Evolutionary conservation across 441 rosid genomes (phyloP), one percentile per base, ranked within the genome.

Genomic region (Breynia disticha): DNA sequence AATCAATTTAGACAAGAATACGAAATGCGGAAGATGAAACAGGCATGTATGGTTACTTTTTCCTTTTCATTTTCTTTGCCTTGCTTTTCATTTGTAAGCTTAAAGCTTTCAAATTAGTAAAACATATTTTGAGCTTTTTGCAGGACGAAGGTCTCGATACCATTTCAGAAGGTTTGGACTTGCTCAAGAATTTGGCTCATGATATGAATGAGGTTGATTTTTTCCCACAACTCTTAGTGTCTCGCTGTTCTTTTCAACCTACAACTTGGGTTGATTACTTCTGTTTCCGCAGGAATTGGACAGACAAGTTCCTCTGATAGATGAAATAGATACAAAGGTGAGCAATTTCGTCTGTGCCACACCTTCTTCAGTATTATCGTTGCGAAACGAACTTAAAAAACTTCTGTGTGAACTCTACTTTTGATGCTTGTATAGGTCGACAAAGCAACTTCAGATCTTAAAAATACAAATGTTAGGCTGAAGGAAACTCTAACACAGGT

Each of bases 111-210:
- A 41, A 4, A 52, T 32, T 64, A 19, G 53, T 28, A 28, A 28
- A 9, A 28, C 35, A 28, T 2, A 28, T 28, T 13, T 61, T 60
- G 43, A 43, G 20, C 28, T 56, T 56, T 65, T 10, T 41, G 32
- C 64, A 89, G 95, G 97, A 90, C 50, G 79, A 86, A 82, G 97
- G 97, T 58, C 75, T 87, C 59, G 95, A 90, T 60, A 48, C 78
- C 75, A 87, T 90, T 63, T 79, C 86, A 4, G 91, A 84, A 67
- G 91, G 91, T 62, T 66, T 90, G 72, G 90, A 80, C 60, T 79
- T 86, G 52, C 70, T 90, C 74, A 86, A 86, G 75, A 79, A 86
- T 69, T 70, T 90, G 86, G 89, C 91, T 1, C 72, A 72, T 59
- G 94, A 86, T 73, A 86, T 90, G 90, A 84, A 82, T 41, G 95